Conservation (phyloP, 768 basidiomycete genomes). For the Leccinellum luteum region DNA sequence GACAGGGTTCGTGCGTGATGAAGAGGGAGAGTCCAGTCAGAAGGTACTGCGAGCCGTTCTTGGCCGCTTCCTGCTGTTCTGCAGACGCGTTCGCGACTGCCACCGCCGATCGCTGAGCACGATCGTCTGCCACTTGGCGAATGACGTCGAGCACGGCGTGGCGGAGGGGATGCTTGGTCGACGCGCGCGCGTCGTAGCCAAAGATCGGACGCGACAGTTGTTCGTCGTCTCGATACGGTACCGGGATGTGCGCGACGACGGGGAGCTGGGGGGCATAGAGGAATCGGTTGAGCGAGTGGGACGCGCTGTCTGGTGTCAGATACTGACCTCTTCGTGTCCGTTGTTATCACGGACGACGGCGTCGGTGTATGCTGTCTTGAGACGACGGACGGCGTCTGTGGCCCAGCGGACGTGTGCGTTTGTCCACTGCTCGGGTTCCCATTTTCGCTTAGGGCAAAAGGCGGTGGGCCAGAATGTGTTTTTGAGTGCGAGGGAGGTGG, state of each 20-base stretch:
- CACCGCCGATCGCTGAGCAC: slow-evolving; percentile 26
- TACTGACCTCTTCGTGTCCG: slow-evolving; percentile 56
- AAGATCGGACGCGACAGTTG: slow-evolving; percentile 39
- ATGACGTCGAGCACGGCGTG: slow-evolving; percentile 83
- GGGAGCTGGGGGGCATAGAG: slow-evolving; percentile 52
- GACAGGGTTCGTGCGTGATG: slow-evolving; percentile 93
- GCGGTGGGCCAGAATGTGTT: slow-evolving; percentile 83
- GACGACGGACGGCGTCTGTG: slow-evolving; percentile 55
- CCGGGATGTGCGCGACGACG: slow-evolving; percentile 68
- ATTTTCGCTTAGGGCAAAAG: slow-evolving; percentile 66
- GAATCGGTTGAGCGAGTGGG: not conserved
- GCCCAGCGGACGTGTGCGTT: slow-evolving; percentile 72
- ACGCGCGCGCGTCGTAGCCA: slow-evolving; percentile 68
- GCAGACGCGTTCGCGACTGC: not conserved
- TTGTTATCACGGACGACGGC: slow-evolving; percentile 26
- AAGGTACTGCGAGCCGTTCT: slow-evolving; percentile 81
- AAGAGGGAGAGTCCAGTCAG: slow-evolving; percentile 83
- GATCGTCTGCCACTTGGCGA: slow-evolving; percentile 59
- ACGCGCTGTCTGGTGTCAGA: not conserved
- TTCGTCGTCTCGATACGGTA: slow-evolving; percentile 41
- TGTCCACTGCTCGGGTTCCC: slow-evolving; percentile 67
- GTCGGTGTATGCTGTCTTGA: slow-evolving; percentile 48
- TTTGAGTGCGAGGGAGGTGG: slow-evolving; percentile 62
- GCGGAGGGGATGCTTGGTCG: slow-evolving; percentile 72
- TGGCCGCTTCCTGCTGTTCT: slow-evolving; percentile 16